phyloP scores from a whole-genome alignment of 164 flowering plant genomes.

The Warburgia ugandensis region DNA sequence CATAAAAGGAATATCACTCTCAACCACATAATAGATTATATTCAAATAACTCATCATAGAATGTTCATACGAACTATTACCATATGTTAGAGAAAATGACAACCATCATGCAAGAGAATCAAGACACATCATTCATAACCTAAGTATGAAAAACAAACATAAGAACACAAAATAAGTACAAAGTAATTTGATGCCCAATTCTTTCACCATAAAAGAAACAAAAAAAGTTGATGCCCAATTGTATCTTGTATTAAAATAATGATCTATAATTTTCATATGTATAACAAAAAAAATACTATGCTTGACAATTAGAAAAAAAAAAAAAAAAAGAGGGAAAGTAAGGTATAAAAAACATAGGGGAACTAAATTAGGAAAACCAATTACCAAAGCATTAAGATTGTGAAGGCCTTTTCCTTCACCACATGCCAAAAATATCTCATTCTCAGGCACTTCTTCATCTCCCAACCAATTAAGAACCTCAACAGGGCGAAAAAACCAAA shows the following conservation, averaged over 20 bases:
- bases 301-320: too few relatives aligned
- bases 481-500: slow-evolving; percentile 72
- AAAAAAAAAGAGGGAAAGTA: background rate
- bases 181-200: too few relatives aligned
- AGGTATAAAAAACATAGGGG: background rate
- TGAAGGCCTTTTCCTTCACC: slow-evolving; percentile 70
- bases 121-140: too few relatives aligned
- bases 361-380: slow-evolving; percentile 5
- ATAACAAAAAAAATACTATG: background rate
- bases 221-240: too few relatives aligned
- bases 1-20: too few relatives aligned
- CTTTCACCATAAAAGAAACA: too few relatives aligned
- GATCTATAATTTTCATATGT: background rate
- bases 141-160: background rate
- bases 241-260: too few relatives aligned
- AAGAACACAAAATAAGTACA: background rate
- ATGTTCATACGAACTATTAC: too few relatives aligned
- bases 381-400: slow-evolving; percentile 75
- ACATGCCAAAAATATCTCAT: slow-evolving; percentile 73
- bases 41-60: too few relatives aligned
- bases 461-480: slow-evolving; percentile 44
- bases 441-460: slow-evolving; percentile 24
- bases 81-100: too few relatives aligned
- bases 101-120: too few relatives aligned
- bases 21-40: too few relatives aligned